Conservation (phyloP, 352 stramenopile species). For the Chrysophaeum taylorii region DNA sequence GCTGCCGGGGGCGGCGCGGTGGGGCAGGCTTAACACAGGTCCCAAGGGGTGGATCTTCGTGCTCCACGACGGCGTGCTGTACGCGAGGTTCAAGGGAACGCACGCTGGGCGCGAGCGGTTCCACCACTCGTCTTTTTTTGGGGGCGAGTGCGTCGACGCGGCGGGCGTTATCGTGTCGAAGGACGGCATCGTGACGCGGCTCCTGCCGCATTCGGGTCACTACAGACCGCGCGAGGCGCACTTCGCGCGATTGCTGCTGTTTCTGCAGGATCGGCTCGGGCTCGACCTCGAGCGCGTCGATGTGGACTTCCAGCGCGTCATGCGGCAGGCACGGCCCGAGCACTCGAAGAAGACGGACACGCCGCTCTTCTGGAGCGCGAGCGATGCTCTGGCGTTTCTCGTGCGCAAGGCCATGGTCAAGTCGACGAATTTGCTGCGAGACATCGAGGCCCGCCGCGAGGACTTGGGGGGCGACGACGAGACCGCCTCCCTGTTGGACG, state of each 20-base stretch:
- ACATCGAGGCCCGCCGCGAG: too few relatives aligned
- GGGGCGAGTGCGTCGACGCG: conserved; percentile 84
- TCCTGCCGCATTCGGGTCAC: conserved; percentile 94
- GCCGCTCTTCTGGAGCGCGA: neutral
- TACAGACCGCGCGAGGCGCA: conserved; percentile 89
- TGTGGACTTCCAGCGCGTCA: conserved; percentile 87
- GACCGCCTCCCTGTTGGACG: too few relatives aligned
- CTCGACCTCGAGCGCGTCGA: conserved; percentile 73
- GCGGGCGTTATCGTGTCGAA: conserved; percentile 88
- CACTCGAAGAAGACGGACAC: conserved; percentile 7
- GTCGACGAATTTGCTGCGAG: neutral
- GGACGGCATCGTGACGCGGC: conserved; percentile 72
- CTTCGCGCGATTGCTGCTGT: conserved; percentile 73
- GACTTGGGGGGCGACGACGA: too few relatives aligned
- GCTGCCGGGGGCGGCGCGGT: conserved; percentile 12
- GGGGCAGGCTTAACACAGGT: conserved; percentile 72
- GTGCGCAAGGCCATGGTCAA: neutral
- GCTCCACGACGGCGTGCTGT: conserved; percentile 79
- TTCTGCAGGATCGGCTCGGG: conserved; percentile 74
- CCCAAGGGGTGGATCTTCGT: conserved; percentile 93
- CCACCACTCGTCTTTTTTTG: conserved; percentile 94
- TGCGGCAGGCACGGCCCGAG: conserved; percentile 74
- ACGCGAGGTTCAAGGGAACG: conserved; percentile 84
- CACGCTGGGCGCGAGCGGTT: conserved; percentile 64
- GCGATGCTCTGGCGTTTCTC: neutral